Percentiles rank a stretch among this genome's conserved stretches.
phyloP scores from a whole-genome alignment of 768 basidiomycete species.

The Tricholoma sp. region DNA sequence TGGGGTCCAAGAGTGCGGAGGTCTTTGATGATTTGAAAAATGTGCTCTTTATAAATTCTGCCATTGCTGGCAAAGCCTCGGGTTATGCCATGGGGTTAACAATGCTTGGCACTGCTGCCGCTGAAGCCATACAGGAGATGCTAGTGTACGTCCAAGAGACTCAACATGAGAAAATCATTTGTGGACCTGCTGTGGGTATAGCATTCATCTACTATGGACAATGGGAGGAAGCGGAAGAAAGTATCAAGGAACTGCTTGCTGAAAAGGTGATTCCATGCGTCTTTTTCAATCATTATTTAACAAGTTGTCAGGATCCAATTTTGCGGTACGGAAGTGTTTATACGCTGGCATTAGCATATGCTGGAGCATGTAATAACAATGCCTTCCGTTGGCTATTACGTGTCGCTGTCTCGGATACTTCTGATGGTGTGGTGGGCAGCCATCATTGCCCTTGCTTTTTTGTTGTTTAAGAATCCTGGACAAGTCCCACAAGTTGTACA shows the following conservation, averaged over 20 bases:
- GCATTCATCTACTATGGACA: constrained; percentile 91
- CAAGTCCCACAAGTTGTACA: constrained; percentile 98
- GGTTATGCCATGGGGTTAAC: constrained; percentile 98
- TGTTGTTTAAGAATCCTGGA: constrained; percentile 93
- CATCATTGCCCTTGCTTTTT: constrained; percentile 91
- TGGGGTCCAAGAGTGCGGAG: constrained; percentile 86
- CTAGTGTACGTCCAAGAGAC: constrained; percentile 94
- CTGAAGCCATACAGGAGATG: constrained; percentile 87
- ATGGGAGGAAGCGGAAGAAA: constrained; percentile 88
- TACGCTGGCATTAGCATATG: constrained; percentile 93
- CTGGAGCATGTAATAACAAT: constrained; percentile 91
- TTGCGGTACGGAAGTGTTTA: constrained; percentile 97
- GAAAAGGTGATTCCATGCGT: constrained; percentile 64
- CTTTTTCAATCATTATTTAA: background rate
- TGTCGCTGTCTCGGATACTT: constrained; percentile 97
- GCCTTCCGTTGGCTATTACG: constrained; percentile 90
- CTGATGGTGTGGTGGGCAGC: constrained; percentile 98
- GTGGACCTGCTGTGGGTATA: constrained; percentile 88
- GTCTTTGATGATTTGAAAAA: constrained; percentile 91
- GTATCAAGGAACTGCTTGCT: constrained; percentile 67
- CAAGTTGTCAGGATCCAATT: constrained; percentile 74
- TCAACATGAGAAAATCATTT: constrained; percentile 98
- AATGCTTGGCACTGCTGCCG: constrained; percentile 91
- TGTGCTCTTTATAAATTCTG: constrained; percentile 88
- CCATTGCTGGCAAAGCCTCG: constrained; percentile 91